Percentiles rank a stretch among this genome's conserved stretches.
Conservation (phyloP, 306 rosid genomes). For the Biancaea sappan region DNA sequence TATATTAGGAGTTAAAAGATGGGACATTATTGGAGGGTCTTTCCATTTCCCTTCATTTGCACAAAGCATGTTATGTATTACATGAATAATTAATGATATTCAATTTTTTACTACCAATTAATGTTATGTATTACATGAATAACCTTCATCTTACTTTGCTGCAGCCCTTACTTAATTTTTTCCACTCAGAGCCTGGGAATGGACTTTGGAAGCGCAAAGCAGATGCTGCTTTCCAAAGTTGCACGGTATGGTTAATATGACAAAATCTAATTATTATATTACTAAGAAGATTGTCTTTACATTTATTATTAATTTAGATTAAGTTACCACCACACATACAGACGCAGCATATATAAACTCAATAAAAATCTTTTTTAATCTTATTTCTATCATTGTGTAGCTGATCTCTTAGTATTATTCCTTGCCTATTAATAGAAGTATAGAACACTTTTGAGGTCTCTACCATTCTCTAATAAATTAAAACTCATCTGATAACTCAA, state of each 20-base stretch:
- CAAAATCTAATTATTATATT: slow-evolving; percentile 17
- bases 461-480: not conserved
- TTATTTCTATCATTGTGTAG: slow-evolving; percentile 9
- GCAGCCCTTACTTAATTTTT: slow-evolving; percentile 86
- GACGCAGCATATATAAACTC: not conserved
- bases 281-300: slow-evolving; percentile 11
- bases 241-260: slow-evolving; percentile 61
- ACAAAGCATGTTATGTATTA: slow-evolving; percentile 12
- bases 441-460: not conserved
- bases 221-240: slow-evolving; percentile 69
- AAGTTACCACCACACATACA: not conserved
- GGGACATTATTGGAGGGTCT: not conserved
- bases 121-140: too few relatives aligned
- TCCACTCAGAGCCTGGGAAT: slow-evolving; percentile 82
- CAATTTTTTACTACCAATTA: slow-evolving; percentile 21
- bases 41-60: slow-evolving; percentile 13
- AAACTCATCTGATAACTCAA: not conserved
- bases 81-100: not conserved
- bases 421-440: not conserved
- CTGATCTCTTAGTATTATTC: not conserved
- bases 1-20: not conserved
- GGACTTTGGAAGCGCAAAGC: slow-evolving; percentile 97
- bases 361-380: slow-evolving; percentile 7
- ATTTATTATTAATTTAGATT: not conserved
- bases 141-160: slow-evolving; percentile 33